Base-by-base conservation (phyloP, 176 grass and related monocot species). In the Oryza meridionalis region DNA sequence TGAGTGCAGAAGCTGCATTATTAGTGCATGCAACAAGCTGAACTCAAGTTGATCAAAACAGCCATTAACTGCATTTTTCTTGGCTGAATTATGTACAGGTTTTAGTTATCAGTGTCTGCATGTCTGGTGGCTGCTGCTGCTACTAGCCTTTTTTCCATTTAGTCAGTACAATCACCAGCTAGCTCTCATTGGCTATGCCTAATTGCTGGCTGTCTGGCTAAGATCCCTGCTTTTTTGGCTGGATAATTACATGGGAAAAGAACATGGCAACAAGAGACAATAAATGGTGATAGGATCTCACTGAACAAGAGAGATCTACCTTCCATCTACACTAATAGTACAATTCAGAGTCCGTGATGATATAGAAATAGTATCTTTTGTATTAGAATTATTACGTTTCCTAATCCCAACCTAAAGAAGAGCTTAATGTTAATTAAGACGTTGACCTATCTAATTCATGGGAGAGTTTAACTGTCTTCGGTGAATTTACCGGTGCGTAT, bases 261-360 rank as follows among this genome's bases (percentile, higher is more conserved):
- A 84, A 77, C 46, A 58, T 59, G 47, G 70, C 77, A 70, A 71
- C 82, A 85, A 69, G 16, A 70, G 40, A 50, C 82, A 69, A 63
- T 76, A 22, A 85, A 85, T 81, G 82, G 43, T 63, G 71, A 75
- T 77, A 89, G 37, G 35, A 42, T 86, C 51, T 63, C 53, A 11
- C 19, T 1, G 17, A 49, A 50, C 42, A 75, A 6, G 11, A 12
- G 13, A 77, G 73, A 88, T 82, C 53, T 83, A 61, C 66, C 40
- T 64, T 82, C 72, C 50, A 58, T 69, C 70, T 47, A 40, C 65
- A 62, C n/a, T 24, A 26, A 51, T 70, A 80, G 71, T 76, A 80
- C 70, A 55, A 7, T 32, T 38, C 21, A 14, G 43, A 80, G 31
- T 69, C 68, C 69, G 76, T 84, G 76, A 27, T 38, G 47, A 13